Conservation (phyloP, 257 asterid genomes). For the Ehretia macrophylla region DNA sequence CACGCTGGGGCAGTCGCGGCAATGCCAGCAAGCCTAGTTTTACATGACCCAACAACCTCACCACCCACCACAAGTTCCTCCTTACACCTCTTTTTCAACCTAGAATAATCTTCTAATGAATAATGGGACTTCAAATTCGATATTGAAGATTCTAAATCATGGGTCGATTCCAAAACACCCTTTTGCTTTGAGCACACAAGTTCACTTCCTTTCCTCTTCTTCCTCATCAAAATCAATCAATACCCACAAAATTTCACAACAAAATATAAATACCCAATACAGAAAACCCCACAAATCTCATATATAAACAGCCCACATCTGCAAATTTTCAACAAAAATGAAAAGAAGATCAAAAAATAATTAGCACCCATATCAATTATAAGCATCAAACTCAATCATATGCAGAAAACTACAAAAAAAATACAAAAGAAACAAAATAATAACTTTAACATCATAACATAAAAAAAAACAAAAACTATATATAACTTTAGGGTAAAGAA, state of each 20-base stretch:
- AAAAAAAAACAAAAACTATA: not conserved
- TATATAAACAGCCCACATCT: not conserved
- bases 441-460: not conserved
- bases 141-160: conserved; percentile 25
- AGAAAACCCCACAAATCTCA: not conserved
- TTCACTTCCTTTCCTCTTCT: conserved; percentile 47
- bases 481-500: not conserved
- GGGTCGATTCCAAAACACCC: conserved; percentile 16
- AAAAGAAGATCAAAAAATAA: too few relatives aligned
- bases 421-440: not conserved
- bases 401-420: not conserved
- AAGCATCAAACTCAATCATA: too few relatives aligned
- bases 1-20: conserved; percentile 42
- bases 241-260: not conserved
- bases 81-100: conserved; percentile 45
- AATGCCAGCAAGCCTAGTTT: conserved; percentile 35
- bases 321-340: not conserved
- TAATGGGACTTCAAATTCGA: conserved; percentile 35
- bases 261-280: not conserved
- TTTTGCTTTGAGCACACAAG: conserved; percentile 20
- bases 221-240: conserved; percentile 36
- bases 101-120: conserved; percentile 38
- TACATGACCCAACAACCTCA: conserved; percentile 36
- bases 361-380: not conserved
- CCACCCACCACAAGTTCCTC: conserved; percentile 21